Evolutionary conservation across 805 yeast species (phyloP), one percentile per base, ranked within the genome.

Genomic region (Candida dajiaensis): DNA sequence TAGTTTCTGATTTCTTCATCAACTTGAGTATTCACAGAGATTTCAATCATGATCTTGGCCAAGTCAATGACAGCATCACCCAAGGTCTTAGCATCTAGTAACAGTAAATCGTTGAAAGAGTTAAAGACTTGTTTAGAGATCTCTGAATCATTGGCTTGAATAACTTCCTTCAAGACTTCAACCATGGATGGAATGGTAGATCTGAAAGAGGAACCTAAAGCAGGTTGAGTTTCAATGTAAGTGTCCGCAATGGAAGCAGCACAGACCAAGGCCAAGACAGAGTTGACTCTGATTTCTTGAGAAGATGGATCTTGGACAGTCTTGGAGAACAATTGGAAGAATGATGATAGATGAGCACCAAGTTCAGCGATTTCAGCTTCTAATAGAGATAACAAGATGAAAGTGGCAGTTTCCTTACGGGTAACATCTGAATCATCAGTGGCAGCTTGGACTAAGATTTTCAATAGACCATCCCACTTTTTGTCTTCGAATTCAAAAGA

Each of bases 1-100:
- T 83, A 85, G 48, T 78, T 77, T 69, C 97, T 81, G 65, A 77
- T 76, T 59, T 90, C 97, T 56, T 85, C 89, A 54, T 88, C 96
- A 45, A 85, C 65, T 38, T 72, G 65, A 43, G 73, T 69, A 66
- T 85, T 81, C 44, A 78, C 63, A 33, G 96, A 80, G 50, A 90
- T 80, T 65, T 88, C 88, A 56, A 83, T 69, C 77, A 89, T 79
- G 58, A 88, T 76, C 54, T 80, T 78, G 52, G 89, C 70, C 57
- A 94, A 76, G 43, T 75, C 80, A 42, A 81, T 69, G 53, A 92
- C 74, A 54, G 80, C 75, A 59, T 85, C 83, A 58, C 96, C 95
- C 28, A 89, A 74, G 52, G 92, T 73, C 59, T 82, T 81, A 59
- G 85, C 74, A 61, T 90, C 97, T 52, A 85, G 71, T 60, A 83